Evolutionary conservation across 352 stramenopile genomes (phyloP), one percentile per base, ranked within the genome.

Genomic region (Plasmopara viticola): DNA sequence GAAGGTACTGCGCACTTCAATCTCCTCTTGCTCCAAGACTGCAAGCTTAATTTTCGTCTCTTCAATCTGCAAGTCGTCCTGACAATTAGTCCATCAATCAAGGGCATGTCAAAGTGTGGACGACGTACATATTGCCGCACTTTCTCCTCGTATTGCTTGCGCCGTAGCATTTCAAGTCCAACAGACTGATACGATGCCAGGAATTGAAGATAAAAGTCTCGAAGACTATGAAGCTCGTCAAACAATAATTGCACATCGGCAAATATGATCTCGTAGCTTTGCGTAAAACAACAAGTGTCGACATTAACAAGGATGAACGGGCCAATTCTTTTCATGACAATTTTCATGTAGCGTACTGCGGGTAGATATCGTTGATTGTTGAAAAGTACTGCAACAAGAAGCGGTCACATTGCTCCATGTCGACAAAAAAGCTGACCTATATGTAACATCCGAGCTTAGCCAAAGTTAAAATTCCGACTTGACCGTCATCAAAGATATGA

Each of bases 371-470:
- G 59, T 91, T 90, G 67, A 94, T 91, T 6, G 71, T 87, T 8
- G 77, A 85, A 52, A 91, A 94, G 20, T 89, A 88, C 18, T 74
- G 58, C 15, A 90, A 48, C 30, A 94, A 65, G 29, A 84, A 84
- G 3, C 79, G 75, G 48, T 94, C 83, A 41, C 83, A 91, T 57
- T 94, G 83, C 68, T 94, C 83, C 80, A 91, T 94, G 51, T 94
- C 81, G 37, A 94, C 79, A 45, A 91, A 94, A 47, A 87, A 90
- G 13, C 64, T 70, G 28, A 92, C 78, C 77, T 84, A 15, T 13
- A 41, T 41, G 34, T 30, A 47, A 13, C 33, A 28, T 57, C 14
- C 12, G 15, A 14, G n/a, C 8, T 35, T 48, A 48, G 20, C 9
- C 37, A 35, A 12, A 35, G 31, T 35, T 35, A 35, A 12, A 5